A percentile compares a stretch with the other conserved stretches of the same genome.
Conservation (phyloP, 306 rosid species). For the Casuarina cunninghamiana region DNA sequence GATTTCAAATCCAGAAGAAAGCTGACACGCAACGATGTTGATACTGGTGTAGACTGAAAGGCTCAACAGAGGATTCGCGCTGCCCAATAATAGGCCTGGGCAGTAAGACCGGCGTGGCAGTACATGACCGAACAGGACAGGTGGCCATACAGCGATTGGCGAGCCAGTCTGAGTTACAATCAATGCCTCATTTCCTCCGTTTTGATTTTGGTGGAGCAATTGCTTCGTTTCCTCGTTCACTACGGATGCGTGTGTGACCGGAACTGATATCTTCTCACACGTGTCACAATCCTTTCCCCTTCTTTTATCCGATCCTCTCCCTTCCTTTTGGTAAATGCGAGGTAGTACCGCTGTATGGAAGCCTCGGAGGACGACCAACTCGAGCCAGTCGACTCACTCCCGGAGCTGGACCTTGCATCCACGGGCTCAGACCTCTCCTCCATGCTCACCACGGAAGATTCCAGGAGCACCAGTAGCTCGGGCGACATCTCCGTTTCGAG, state of each 20-base stretch:
- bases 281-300: constrained; percentile 51
- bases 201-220: not conserved
- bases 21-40: not conserved
- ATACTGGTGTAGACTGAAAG: not conserved
- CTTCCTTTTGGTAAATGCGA: constrained; percentile 4
- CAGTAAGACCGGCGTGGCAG: not conserved
- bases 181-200: constrained; percentile 11
- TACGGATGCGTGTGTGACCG: constrained; percentile 56
- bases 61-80: not conserved
- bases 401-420: constrained; percentile 25
- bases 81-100: not conserved
- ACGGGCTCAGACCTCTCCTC: constrained; percentile 47
- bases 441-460: constrained; percentile 29
- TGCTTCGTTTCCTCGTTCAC: constrained; percentile 23
- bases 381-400: constrained; percentile 46
- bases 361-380: constrained; percentile 36
- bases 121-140: constrained; percentile 29
- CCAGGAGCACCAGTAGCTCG: constrained; percentile 39
- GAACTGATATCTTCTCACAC: constrained; percentile 48
- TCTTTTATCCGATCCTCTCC: constrained; percentile 38
- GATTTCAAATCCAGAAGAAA: no score
- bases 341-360: not conserved
- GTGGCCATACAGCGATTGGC: constrained; percentile 33
- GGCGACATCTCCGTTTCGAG: constrained; percentile 54
- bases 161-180: constrained; percentile 33